Evolutionary conservation across 2,329 filamentous ascomycete species (phyloP).

Genomic region (Basipetospora chlamydospora): DNA sequence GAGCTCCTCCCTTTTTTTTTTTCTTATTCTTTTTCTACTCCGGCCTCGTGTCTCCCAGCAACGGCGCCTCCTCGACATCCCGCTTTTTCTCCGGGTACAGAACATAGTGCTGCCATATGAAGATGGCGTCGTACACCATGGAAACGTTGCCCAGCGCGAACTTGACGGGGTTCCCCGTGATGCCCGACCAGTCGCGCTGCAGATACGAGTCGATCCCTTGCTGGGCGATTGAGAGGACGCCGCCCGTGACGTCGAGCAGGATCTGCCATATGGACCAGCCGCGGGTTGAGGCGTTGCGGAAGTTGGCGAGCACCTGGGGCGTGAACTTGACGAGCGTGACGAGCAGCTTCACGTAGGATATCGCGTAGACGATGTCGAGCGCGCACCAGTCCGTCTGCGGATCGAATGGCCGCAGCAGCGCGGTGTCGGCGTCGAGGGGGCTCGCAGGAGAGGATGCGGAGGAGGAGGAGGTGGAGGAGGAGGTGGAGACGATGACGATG

Average conservation of each 20-base stretch:
- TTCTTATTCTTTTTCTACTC: too few species aligned
- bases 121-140: slow-evolving; percentile 73
- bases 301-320: slow-evolving; percentile 74
- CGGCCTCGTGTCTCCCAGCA: slow-evolving; percentile 17
- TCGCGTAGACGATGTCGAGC: slow-evolving; percentile 49
- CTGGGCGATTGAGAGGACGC: slow-evolving; percentile 68
- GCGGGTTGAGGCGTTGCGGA: slow-evolving; percentile 65
- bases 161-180: slow-evolving; percentile 87
- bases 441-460: too few species aligned
- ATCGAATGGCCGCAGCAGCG: too few species aligned
- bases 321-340: slow-evolving; percentile 88
- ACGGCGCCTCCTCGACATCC: slow-evolving; percentile 12
- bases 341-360: slow-evolving; percentile 80
- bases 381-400: slow-evolving; percentile 44
- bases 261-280: slow-evolving; percentile 85
- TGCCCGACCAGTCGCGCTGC: slow-evolving; percentile 75
- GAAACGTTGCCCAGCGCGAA: slow-evolving; percentile 73
- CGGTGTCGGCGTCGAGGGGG: slow-evolving; percentile 21
- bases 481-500: slow-evolving; percentile 28
- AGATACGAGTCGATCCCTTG: slow-evolving; percentile 73
- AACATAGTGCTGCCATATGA: slow-evolving; percentile 79
- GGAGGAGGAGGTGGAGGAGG: slow-evolving; percentile 15
- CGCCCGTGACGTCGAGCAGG: slow-evolving; percentile 69
- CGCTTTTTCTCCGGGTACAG: slow-evolving; percentile 40
- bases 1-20: too few species aligned